phyloP scores from a whole-genome alignment of 345 rosid genomes.

The Euphorbia tirucalli region DNA sequence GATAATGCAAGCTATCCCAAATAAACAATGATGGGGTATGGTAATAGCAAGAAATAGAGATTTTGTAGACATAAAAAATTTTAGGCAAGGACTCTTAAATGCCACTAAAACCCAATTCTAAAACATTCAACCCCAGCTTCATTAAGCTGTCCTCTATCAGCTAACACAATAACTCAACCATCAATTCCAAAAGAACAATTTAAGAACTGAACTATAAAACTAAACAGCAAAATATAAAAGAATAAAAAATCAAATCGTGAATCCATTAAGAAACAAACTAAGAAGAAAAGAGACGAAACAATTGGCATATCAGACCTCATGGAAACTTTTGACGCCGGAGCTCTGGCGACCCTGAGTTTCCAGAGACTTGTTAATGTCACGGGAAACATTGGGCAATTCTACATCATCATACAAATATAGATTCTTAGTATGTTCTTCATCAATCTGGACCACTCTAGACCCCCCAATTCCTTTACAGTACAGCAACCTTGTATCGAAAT shows the following conservation, averaged over 20 bases:
- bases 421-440: slow-evolving; percentile 49
- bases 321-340: slow-evolving; percentile 46
- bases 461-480: slow-evolving; percentile 67
- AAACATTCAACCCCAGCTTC: neutral
- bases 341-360: slow-evolving; percentile 40
- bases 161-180: neutral
- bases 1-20: neutral
- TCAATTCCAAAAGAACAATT: neutral
- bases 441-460: slow-evolving; percentile 53
- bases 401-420: slow-evolving; percentile 38
- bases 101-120: neutral
- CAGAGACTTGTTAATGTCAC: slow-evolving; percentile 43
- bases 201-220: no score
- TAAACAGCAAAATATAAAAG: neutral
- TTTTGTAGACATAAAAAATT: neutral
- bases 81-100: neutral
- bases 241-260: neutral
- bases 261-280: neutral
- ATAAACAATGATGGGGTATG: neutral
- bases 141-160: neutral
- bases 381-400: slow-evolving; percentile 49
- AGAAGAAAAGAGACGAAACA: neutral
- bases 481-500: slow-evolving; percentile 64
- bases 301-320: slow-evolving; percentile 38
- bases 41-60: neutral